These are phyloP conservation scores for Fusarium transvaalense DNA, from an alignment of 2,329 filamentous ascomycete genomes.

Conservation along the genomic window DNA sequence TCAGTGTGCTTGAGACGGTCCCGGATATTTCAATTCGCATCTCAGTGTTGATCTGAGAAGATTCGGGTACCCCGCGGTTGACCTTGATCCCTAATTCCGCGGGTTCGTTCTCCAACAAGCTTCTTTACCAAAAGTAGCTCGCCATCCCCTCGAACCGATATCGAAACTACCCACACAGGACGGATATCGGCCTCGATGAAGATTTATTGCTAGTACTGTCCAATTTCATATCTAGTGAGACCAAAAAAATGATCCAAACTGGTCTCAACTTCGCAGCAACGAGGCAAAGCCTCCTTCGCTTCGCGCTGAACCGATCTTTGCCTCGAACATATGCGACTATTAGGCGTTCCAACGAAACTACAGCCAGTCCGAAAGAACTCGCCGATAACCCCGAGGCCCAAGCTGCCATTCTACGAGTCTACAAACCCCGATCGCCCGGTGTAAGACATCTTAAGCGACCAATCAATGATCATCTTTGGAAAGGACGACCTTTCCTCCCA, in stretches of 20 bases:
- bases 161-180: conserved; percentile 27
- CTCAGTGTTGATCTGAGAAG: conserved; percentile 18
- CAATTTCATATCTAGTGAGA: not conserved
- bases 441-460: conserved; percentile 90
- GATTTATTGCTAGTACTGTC: conserved; percentile 9
- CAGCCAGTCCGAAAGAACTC: conserved; percentile 42
- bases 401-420: conserved; percentile 76
- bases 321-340: conserved; percentile 52
- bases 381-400: conserved; percentile 49
- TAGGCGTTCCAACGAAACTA: conserved; percentile 36
- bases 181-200: conserved; percentile 33
- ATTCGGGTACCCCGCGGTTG: conserved; percentile 15
- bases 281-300: conserved; percentile 48
- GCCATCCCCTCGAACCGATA: conserved; percentile 31
- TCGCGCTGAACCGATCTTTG: conserved; percentile 46
- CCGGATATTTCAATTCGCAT: conserved; percentile 20
- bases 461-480: conserved; percentile 97
- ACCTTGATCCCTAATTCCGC: conserved; percentile 21
- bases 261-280: conserved; percentile 49
- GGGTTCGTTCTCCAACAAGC: conserved; percentile 17
- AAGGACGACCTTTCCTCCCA: conserved; percentile 83
- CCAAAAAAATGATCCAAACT: conserved; percentile 50
- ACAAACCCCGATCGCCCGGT: conserved; percentile 94
- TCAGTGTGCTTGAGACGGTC: conserved; percentile 33
- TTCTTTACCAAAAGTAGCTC: conserved; percentile 26